Evolutionary conservation across 2,329 filamentous ascomycete genomes (phyloP).

Genomic region (Colletotrichum gigasporum): DNA sequence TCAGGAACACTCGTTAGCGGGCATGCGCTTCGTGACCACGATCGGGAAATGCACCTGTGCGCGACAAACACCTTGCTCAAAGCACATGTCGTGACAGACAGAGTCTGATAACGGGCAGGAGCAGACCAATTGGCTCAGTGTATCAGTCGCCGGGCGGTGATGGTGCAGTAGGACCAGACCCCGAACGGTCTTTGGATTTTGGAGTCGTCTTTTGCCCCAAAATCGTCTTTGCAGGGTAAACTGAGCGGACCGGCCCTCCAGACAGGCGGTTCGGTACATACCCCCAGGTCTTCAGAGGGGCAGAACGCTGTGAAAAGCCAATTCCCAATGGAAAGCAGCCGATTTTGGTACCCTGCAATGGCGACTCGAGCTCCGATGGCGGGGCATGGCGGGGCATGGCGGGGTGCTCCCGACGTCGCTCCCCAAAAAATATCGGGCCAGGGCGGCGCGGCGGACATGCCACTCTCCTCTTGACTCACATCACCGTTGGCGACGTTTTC

Average conservation of each 20-base stretch:
- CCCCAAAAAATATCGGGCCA: conserved; percentile 16
- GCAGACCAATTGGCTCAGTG: neutral
- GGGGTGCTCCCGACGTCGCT: conserved; percentile 32
- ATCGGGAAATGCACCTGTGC: no score
- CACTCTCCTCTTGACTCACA: conserved; percentile 30
- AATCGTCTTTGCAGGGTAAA: neutral
- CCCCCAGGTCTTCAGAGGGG: no score
- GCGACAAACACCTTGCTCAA: no score
- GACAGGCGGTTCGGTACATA: neutral
- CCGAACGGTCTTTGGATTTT: conserved; percentile 19
- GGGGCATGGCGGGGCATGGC: conserved; percentile 36
- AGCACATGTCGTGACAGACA: no score
- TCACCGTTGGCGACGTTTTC: neutral
- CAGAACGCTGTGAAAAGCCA: neutral
- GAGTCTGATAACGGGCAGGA: neutral
- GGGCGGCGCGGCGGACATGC: conserved; percentile 20
- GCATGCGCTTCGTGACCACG: no score
- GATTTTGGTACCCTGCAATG: neutral
- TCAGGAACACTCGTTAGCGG: no score
- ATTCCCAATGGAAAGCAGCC: neutral
- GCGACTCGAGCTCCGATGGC: conserved; percentile 29
- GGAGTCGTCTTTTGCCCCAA: no score
- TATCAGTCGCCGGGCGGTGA: neutral
- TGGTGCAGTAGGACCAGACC: neutral
- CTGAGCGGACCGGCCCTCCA: neutral